These are phyloP conservation scores for Podospora comata DNA, from an alignment of 495 filamentous ascomycete species.

Conservation along the genomic window DNA sequence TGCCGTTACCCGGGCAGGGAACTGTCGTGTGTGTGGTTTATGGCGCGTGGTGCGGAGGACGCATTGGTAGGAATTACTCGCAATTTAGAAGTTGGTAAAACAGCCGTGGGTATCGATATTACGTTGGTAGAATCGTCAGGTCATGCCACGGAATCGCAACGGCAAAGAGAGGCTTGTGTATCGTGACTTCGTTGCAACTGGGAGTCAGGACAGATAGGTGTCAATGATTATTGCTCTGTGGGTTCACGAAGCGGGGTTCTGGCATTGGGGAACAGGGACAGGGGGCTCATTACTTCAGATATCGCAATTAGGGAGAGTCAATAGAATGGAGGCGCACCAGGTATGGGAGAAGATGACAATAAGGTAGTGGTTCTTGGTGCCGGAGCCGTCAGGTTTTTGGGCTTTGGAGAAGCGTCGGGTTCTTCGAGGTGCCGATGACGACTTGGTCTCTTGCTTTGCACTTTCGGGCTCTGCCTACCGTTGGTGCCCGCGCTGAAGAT, in stretches of 20 bases:
- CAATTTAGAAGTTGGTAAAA: not conserved
- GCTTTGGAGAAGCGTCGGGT: slow-evolving; percentile 5
- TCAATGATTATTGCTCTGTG: not conserved
- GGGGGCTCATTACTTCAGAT: not conserved
- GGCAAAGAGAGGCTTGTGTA: slow-evolving; percentile 1
- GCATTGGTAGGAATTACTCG: slow-evolving; percentile 30
- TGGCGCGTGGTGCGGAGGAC: slow-evolving; percentile 23
- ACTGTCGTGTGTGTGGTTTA: slow-evolving; percentile 26
- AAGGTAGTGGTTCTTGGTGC: no score
- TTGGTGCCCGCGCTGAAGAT: slow-evolving; percentile 13
- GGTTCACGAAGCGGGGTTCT: not conserved
- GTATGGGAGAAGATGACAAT: not conserved
- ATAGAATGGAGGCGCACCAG: not conserved
- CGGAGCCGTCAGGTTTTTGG: slow-evolving; percentile 11
- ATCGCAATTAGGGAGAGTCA: not conserved
- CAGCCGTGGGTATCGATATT: not conserved
- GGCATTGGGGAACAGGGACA: not conserved
- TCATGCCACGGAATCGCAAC: slow-evolving; percentile 14
- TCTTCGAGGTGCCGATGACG: slow-evolving; percentile 16
- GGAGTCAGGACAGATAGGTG: not conserved
- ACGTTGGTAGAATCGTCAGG: not conserved
- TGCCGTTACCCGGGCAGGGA: slow-evolving; percentile 56
- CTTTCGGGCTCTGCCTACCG: not conserved
- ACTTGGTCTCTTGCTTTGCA: not conserved
- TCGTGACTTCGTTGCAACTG: not conserved